Evolutionary conservation across 768 basidiomycete genomes (phyloP), one percentile per base, ranked within the genome.

Genomic region (Lentinula sp.): DNA sequence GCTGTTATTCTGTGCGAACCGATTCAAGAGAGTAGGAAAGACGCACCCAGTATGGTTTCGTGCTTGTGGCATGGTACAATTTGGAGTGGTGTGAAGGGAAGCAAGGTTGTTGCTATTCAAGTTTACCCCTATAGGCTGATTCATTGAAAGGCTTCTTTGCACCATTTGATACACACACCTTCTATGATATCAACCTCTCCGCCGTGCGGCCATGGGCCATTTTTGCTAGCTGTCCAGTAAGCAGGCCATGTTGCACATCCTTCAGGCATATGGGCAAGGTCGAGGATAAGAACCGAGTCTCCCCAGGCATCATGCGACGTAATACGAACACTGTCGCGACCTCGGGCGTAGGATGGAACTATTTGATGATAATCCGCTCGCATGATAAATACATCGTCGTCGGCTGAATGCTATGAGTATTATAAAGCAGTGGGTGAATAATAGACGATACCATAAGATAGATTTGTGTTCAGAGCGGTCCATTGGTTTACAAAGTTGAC

Each of bases 191-290:
- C 84, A 37, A 85, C 81, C 65, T 86, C 85, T 4, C 85, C 85
- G n/a, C 81, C 81, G 2, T 73, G 46, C 0, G 87, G 86, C 86
- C 85, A 87, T 5, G 80, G 83, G 0, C 82, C 81, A 20, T 64
- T 55, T 60, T 68, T 51, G 63, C 82, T 83, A 61, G 81, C 59
- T 39, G 83, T 81, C 85, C 85, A 86, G 67, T 81, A 86, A 1
- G 85, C 85, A 2, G 85, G 85, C 86, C 86, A 87, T 16, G 83
- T 84, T 28, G 68, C 71, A 59, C 82, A 84, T 28, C 85, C 85
- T 59, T 73, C 68, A 1, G 86, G 86, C 83, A 87, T 87, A 68
- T 87, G 86, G 41, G 66, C 51, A 32, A 86, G 57, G 62, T 86
- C 82, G 46, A 86, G 72, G 8, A 87, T 72, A 13, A 80, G 63